Evolutionary conservation across 2,329 filamentous ascomycete species (phyloP).

Genomic region (Nothophoma quercina): DNA sequence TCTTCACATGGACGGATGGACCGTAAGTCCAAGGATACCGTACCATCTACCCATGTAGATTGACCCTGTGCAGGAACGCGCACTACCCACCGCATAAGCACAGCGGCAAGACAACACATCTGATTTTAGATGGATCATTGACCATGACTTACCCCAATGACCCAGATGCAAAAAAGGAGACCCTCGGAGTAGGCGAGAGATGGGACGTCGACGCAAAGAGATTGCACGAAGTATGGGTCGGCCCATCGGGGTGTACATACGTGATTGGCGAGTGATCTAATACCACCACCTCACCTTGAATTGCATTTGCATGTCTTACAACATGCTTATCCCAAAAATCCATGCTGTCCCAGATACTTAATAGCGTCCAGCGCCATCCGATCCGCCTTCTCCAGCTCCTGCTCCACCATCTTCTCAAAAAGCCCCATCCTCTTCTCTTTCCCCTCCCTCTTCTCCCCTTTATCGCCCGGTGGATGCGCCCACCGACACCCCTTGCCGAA

Average conservation of each 20-base stretch:
- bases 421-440: slow-evolving; percentile 30
- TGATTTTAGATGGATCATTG: slow-evolving; percentile 70
- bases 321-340: slow-evolving; percentile 52
- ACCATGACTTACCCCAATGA: slow-evolving; percentile 73
- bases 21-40: slow-evolving; percentile 70
- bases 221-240: slow-evolving; percentile 75
- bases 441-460: slow-evolving; percentile 10
- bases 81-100: slow-evolving; percentile 75
- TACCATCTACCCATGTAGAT: not conserved
- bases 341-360: slow-evolving; percentile 54
- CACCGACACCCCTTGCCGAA: slow-evolving; percentile 36
- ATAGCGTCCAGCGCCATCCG: slow-evolving; percentile 54
- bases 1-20: slow-evolving; percentile 76
- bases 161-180: slow-evolving; percentile 61
- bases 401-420: slow-evolving; percentile 52
- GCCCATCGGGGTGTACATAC: slow-evolving; percentile 71
- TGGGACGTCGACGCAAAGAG: slow-evolving; percentile 71
- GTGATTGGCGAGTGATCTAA: slow-evolving; percentile 65
- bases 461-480: slow-evolving; percentile 28
- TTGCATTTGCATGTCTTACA: no score
- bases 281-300: not conserved
- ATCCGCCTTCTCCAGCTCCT: slow-evolving; percentile 54
- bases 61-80: slow-evolving; percentile 55
- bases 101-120: slow-evolving; percentile 69
- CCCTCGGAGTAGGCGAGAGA: slow-evolving; percentile 66